These are phyloP conservation scores for Oldenlandia corymbosa DNA, from an alignment of 257 asterid genomes.

Conservation along the genomic window DNA sequence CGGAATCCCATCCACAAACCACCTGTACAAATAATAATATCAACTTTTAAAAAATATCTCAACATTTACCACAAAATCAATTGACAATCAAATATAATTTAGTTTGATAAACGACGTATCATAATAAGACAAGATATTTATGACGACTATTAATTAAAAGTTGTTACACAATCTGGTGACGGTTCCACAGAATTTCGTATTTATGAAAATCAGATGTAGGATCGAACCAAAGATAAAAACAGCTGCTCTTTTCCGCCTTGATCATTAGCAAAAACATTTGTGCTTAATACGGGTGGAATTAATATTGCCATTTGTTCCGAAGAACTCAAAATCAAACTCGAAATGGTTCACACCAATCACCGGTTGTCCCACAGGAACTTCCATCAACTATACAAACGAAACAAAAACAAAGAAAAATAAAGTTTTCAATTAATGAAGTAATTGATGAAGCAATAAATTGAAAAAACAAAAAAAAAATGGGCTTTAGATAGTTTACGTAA, in stretches of 20 bases:
- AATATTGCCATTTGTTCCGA: constrained; percentile 14
- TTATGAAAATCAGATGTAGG: constrained; percentile 12
- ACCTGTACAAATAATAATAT: constrained; percentile 16
- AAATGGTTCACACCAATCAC: not conserved
- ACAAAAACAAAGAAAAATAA: too few relatives aligned
- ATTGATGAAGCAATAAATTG: too few relatives aligned
- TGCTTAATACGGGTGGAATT: constrained; percentile 11
- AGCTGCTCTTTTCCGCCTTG: constrained; percentile 22
- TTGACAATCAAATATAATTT: too few relatives aligned
- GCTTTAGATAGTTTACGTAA: too few relatives aligned
- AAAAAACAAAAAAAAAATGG: too few relatives aligned
- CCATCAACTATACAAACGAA: constrained; percentile 8
- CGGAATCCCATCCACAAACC: constrained; percentile 21
- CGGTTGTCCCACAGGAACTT: not conserved
- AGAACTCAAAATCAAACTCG: constrained; percentile 29
- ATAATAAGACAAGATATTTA: too few relatives aligned
- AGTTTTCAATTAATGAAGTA: too few relatives aligned
- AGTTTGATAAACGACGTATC: too few relatives aligned
- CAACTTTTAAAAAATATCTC: too few relatives aligned
- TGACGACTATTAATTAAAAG: too few relatives aligned
- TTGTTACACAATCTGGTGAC: constrained; percentile 23
- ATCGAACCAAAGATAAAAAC: constrained; percentile 25
- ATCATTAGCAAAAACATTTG: constrained; percentile 25
- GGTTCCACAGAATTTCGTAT: constrained; percentile 23
- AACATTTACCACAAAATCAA: too few relatives aligned